These are phyloP conservation scores for Neopestalotiopsis sp. DNA, from an alignment of 2,329 filamentous ascomycete genomes.

Conservation along the genomic window DNA sequence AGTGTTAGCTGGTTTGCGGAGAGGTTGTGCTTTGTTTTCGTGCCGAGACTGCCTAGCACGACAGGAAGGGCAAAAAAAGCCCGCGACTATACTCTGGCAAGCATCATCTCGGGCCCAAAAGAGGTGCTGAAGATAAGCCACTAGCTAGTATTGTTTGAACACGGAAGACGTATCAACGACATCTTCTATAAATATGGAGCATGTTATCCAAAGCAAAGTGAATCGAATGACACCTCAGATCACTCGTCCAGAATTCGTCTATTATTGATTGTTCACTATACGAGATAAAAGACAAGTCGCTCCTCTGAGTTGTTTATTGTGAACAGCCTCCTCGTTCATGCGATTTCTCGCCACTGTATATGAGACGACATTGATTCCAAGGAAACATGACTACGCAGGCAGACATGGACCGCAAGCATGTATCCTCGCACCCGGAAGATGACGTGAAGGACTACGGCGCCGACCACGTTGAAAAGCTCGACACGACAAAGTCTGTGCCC, in stretches of 20 bases:
- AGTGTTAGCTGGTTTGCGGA: background rate
- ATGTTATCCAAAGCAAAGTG: background rate
- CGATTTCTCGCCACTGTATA: background rate
- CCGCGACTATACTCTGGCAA: background rate
- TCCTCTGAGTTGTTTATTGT: too few species aligned
- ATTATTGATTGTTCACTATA: background rate
- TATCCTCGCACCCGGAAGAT: background rate
- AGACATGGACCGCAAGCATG: background rate
- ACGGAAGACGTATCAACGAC: background rate
- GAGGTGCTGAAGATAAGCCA: background rate
- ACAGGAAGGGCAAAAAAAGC: background rate
- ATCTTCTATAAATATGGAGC: background rate
- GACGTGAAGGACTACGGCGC: background rate
- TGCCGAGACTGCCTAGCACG: background rate
- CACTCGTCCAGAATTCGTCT: background rate
- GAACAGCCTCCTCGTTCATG: too few species aligned
- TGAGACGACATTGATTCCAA: background rate
- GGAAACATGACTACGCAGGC: background rate
- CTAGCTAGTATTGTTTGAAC: background rate
- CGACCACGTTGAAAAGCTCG: conserved; percentile 5
- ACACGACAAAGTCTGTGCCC: background rate
- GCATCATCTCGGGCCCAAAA: background rate
- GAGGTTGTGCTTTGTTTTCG: background rate
- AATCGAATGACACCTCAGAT: background rate
- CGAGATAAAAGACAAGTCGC: too few species aligned